phyloP scores from a whole-genome alignment of 805 yeast species.

The Saccharomycopsis fibuligera region DNA sequence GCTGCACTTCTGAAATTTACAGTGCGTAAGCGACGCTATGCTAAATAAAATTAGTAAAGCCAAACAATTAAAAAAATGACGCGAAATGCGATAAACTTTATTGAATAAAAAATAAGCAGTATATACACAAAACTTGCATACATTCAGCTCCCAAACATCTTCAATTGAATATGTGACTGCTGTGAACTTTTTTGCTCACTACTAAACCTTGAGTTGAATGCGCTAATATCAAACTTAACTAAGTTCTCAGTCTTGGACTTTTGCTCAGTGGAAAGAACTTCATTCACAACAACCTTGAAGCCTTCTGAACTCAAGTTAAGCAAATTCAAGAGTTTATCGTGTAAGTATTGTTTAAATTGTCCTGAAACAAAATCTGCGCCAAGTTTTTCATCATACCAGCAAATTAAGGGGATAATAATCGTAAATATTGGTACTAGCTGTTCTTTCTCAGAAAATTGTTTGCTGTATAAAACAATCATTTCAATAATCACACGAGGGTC shows the following conservation, averaged over 20 bases:
- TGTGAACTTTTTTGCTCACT: not conserved
- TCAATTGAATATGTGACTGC: constrained; percentile 17
- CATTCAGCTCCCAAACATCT: constrained; percentile 21
- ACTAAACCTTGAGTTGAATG: constrained; percentile 3
- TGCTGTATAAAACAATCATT: constrained; percentile 41
- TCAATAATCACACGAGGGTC: constrained; percentile 42
- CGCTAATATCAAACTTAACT: constrained; percentile 16
- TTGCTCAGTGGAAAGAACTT: constrained; percentile 35
- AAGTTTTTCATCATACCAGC: constrained; percentile 26
- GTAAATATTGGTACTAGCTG: constrained; percentile 26
- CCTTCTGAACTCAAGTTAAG: constrained; percentile 37
- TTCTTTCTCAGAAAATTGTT: constrained; percentile 29
- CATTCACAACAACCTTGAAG: constrained; percentile 44
- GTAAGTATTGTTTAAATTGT: constrained; percentile 33
- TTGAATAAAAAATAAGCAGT: too few species aligned
- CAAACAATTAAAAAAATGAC: too few species aligned
- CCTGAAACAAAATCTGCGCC: constrained; percentile 21
- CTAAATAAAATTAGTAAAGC: too few species aligned
- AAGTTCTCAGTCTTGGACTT: constrained; percentile 24
- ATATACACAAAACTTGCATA: too few species aligned
- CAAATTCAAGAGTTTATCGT: constrained; percentile 41
- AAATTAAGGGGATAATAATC: constrained; percentile 31
- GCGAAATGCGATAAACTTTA: too few species aligned
- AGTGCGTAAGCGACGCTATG: too few species aligned
- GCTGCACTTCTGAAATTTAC: too few species aligned